phyloP scores from a whole-genome alignment of 208 protist species.

The Herpetomonas muscarum region DNA sequence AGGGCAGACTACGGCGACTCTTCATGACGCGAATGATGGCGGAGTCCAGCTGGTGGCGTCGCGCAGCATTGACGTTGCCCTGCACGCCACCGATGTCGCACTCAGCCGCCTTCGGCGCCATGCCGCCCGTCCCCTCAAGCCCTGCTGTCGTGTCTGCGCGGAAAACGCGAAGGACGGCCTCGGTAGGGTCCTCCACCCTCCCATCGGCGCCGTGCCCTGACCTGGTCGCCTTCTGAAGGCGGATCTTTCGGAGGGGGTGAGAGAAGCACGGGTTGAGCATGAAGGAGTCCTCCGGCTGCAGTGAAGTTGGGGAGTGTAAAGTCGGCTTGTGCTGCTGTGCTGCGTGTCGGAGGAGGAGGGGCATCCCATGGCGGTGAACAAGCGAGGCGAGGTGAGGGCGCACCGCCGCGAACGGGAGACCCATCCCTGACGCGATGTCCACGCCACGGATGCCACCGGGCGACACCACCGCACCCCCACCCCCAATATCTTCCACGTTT shows the following conservation, averaged over 20 bases:
- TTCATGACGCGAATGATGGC: constrained; percentile 74
- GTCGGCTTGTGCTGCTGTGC: background rate
- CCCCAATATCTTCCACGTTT: too few relatives aligned
- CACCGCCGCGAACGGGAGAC: too few relatives aligned
- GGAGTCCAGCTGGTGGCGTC: constrained; percentile 46
- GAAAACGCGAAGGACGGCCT: background rate
- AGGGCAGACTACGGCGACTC: constrained; percentile 36
- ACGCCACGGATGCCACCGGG: too few relatives aligned
- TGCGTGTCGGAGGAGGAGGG: background rate
- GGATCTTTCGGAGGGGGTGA: constrained; percentile 48
- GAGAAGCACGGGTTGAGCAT: constrained; percentile 48
- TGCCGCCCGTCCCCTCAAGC: too few relatives aligned
- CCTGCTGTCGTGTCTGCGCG: background rate
- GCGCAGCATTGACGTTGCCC: constrained; percentile 25
- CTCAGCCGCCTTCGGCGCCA: constrained; percentile 7
- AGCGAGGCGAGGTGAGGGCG: too few relatives aligned
- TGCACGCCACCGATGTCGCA: constrained; percentile 9
- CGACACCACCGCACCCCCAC: too few relatives aligned
- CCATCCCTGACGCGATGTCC: too few relatives aligned
- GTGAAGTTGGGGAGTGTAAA: too few relatives aligned
- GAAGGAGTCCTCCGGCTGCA: constrained; percentile 35
- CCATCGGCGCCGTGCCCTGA: background rate
- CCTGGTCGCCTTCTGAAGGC: constrained; percentile 30
- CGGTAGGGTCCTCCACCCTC: constrained; percentile 9
- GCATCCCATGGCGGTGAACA: too few relatives aligned